Conservation (phyloP, 2,329 filamentous ascomycete species). For the Graphilbum sp. region DNA sequence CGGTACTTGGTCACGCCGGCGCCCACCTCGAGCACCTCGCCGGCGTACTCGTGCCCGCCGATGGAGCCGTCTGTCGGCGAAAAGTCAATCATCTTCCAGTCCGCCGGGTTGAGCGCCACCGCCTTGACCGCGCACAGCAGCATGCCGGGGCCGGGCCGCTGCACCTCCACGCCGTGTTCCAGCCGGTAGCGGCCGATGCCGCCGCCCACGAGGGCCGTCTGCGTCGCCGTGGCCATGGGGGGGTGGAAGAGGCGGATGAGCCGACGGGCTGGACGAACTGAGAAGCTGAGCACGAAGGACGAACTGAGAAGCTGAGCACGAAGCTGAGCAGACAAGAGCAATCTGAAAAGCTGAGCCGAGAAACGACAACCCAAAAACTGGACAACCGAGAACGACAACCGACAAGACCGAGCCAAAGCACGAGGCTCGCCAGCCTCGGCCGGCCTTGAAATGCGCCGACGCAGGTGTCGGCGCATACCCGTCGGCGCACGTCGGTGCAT, state of each 20-base stretch:
- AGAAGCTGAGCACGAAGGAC: too few relatives aligned
- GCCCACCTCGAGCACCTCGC: constrained; percentile 12
- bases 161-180: neutral
- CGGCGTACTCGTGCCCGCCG: constrained; percentile 15
- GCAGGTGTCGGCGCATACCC: too few relatives aligned
- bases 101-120: constrained; percentile 17
- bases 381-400: too few relatives aligned
- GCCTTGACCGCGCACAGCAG: constrained; percentile 4
- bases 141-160: neutral
- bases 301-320: too few relatives aligned
- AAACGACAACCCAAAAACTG: too few relatives aligned
- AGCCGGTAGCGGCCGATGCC: neutral
- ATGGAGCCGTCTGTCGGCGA: constrained; percentile 10
- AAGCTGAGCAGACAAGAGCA: too few relatives aligned
- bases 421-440: too few relatives aligned
- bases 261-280: neutral
- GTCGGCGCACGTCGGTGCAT: too few relatives aligned
- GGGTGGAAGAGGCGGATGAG: neutral
- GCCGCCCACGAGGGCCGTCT: neutral
- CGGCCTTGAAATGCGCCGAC: too few relatives aligned
- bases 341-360: too few relatives aligned
- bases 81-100: constrained; percentile 15
- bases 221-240: neutral
- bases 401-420: too few relatives aligned
- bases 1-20: constrained; percentile 3